These are phyloP conservation scores for Ceratocystis alfenasii DNA, from an alignment of 2,329 filamentous ascomycete species.

Conservation along the genomic window DNA sequence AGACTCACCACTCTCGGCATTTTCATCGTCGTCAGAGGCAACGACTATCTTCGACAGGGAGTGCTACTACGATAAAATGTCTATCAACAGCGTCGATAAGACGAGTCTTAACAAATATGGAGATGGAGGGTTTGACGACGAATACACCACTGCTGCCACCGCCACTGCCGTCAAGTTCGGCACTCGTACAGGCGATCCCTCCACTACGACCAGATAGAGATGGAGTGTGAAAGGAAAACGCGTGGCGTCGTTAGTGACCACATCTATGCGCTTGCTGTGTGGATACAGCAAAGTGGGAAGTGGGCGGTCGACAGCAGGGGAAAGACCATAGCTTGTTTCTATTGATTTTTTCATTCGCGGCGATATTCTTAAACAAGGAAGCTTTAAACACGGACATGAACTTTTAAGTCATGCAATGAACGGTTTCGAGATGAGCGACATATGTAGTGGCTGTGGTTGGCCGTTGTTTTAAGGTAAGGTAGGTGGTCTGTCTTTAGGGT, in stretches of 20 bases:
- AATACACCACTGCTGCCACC: not conserved
- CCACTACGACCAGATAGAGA: conserved; percentile 5
- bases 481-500: too few species aligned
- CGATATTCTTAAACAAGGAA: too few species aligned
- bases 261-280: conserved; percentile 4
- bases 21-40: not conserved
- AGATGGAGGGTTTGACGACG: conserved; percentile 1
- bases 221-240: conserved; percentile 5
- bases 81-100: not conserved
- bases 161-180: not conserved
- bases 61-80: not conserved
- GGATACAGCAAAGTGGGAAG: not conserved
- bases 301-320: not conserved
- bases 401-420: too few species aligned
- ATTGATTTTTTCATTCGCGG: not conserved
- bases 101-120: conserved; percentile 10
- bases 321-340: not conserved
- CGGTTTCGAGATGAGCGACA: too few species aligned
- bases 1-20: not conserved
- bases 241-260: not conserved
- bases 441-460: too few species aligned
- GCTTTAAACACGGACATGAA: too few species aligned
- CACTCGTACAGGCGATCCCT: not conserved
- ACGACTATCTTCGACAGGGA: not conserved
- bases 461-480: too few species aligned